phyloP scores from a whole-genome alignment of 2,329 filamentous ascomycete genomes.

The Monilinia laxa region DNA sequence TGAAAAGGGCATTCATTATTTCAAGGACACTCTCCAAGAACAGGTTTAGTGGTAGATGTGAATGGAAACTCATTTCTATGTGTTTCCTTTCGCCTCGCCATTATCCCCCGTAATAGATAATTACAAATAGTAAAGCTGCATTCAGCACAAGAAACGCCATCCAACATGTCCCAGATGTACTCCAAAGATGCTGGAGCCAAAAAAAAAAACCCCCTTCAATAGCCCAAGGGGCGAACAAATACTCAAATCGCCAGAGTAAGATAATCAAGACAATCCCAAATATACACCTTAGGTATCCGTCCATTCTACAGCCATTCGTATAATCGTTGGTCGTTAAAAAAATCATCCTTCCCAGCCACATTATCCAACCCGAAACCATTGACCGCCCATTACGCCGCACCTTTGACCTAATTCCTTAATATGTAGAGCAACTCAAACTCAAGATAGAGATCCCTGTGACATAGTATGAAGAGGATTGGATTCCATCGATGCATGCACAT shows the following conservation, averaged over 20 bases:
- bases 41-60: constrained; percentile 3
- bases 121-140: not conserved
- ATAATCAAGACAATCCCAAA: constrained; percentile 23
- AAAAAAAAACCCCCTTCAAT: not conserved
- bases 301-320: constrained; percentile 25
- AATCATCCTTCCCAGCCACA: constrained; percentile 21
- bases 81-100: not conserved
- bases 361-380: constrained; percentile 19
- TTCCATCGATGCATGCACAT: constrained; percentile 31
- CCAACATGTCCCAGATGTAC: not conserved
- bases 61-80: not conserved
- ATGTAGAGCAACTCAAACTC: not conserved
- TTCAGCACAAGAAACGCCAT: constrained; percentile 10
- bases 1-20: not conserved
- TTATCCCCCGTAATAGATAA: constrained; percentile 11
- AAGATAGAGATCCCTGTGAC: constrained; percentile 19
- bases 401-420: constrained; percentile 6
- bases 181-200: constrained; percentile 18
- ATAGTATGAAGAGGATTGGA: constrained; percentile 28
- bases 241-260: constrained; percentile 19
- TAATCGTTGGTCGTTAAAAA: constrained; percentile 24
- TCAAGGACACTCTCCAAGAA: not conserved
- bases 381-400: constrained; percentile 19
- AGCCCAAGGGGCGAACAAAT: constrained; percentile 3
- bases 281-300: constrained; percentile 23